phyloP scores from a whole-genome alignment of 129 eudicot genomes.

The Flaveria sonorensis region DNA sequence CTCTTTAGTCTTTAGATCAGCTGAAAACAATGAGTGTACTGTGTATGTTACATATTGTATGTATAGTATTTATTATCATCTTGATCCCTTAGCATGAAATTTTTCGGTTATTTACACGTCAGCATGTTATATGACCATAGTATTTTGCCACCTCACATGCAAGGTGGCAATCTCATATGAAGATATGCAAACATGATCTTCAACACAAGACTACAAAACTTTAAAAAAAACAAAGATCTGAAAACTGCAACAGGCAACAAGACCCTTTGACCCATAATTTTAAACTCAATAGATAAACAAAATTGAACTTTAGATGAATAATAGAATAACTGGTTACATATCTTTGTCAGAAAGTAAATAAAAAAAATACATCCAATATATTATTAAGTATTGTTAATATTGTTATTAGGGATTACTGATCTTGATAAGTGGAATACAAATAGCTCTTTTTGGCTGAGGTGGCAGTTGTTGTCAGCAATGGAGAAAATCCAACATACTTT shows the following conservation, averaged over 20 bases:
- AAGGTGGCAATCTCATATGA: slow-evolving; percentile 30
- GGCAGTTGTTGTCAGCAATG: slow-evolving; percentile 37
- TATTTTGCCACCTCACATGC: slow-evolving; percentile 33
- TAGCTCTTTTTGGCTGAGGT: slow-evolving; percentile 42
- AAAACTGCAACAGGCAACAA: neutral
- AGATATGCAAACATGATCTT: slow-evolving; percentile 17
- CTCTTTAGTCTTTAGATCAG: neutral
- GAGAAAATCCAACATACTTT: slow-evolving; percentile 52
- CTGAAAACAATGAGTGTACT: slow-evolving; percentile 2
- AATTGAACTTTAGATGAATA: neutral
- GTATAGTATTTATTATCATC: slow-evolving; percentile 6
- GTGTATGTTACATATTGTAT: neutral
- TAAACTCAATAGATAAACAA: neutral
- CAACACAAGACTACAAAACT: slow-evolving; percentile 11
- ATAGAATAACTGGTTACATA: neutral
- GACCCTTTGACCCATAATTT: slow-evolving; percentile 22
- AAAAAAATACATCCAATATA: slow-evolving; percentile 7
- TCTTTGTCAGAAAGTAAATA: neutral
- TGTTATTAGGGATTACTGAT: slow-evolving; percentile 3
- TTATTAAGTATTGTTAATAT: neutral
- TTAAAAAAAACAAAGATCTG: neutral
- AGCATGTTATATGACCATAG: slow-evolving; percentile 7
- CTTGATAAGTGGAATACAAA: slow-evolving; percentile 35
- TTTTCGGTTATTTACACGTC: slow-evolving; percentile 31
- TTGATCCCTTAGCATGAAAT: neutral